phyloP scores from a whole-genome alignment of 306 rosid genomes.

The Cicer chorassanicum region DNA sequence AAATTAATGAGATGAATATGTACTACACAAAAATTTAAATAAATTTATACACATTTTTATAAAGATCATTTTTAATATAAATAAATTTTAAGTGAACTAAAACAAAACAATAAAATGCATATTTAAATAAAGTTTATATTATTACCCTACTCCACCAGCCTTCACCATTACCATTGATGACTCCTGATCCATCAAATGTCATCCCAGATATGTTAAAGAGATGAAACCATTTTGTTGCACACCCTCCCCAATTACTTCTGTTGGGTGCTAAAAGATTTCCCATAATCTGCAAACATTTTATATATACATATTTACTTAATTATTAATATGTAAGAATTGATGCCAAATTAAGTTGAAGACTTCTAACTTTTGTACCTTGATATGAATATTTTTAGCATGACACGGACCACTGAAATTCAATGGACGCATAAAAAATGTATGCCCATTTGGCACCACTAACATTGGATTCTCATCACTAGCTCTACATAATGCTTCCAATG shows the following conservation, averaged over 20 bases:
- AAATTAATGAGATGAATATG: too few relatives aligned
- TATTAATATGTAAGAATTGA: too few relatives aligned
- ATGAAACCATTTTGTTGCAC: conserved; percentile 31
- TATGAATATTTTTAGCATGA: conserved; percentile 7
- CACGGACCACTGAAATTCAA: conserved; percentile 52
- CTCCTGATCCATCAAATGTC: conserved; percentile 41
- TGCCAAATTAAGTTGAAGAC: neutral
- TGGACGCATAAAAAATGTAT: conserved; percentile 27
- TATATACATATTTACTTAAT: too few relatives aligned
- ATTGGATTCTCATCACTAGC: neutral
- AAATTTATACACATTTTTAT: too few relatives aligned
- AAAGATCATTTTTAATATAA: too few relatives aligned
- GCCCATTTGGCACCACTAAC: conserved; percentile 31
- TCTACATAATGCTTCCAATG: conserved; percentile 52
- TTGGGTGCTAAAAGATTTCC: conserved; percentile 41
- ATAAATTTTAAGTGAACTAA: too few relatives aligned
- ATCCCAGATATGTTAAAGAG: neutral
- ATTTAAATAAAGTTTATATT: neutral
- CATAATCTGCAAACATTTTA: conserved; percentile 28
- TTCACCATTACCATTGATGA: conserved; percentile 41
- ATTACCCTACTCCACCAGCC: conserved; percentile 42
- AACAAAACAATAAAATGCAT: too few relatives aligned
- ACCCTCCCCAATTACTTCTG: conserved; percentile 40
- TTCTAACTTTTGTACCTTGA: conserved; percentile 40
- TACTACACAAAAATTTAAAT: too few relatives aligned